Evolutionary conservation across 129 eudicot species (phyloP).

Genomic region (Lonicera japonica): DNA sequence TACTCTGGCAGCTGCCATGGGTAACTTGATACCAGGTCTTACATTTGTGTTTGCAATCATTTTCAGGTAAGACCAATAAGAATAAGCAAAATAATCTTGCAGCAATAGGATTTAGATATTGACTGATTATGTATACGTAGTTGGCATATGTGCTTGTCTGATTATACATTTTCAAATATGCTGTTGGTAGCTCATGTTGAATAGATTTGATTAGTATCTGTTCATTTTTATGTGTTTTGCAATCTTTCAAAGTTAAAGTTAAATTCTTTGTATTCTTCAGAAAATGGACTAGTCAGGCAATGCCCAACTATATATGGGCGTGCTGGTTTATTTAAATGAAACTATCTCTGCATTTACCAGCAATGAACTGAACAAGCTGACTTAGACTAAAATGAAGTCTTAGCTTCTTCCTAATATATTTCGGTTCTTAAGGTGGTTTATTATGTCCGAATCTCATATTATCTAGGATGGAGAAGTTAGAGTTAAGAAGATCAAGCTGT

Average conservation of each 20-base stretch:
- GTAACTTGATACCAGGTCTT: slow-evolving; percentile 48
- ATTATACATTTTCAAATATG: neutral
- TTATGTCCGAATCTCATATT: neutral
- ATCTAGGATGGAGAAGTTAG: slow-evolving; percentile 29
- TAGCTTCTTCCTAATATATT: neutral
- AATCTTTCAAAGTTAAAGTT: no score
- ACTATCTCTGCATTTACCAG: no score
- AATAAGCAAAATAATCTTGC: neutral
- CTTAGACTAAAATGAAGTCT: neutral
- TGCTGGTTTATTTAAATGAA: no score
- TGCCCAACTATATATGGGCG: neutral
- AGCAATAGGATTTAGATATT: neutral
- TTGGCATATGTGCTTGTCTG: neutral
- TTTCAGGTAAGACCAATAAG: slow-evolving; percentile 24
- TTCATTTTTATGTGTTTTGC: neutral
- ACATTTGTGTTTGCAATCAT: slow-evolving; percentile 42
- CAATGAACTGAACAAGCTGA: no score
- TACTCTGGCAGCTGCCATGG: slow-evolving; percentile 47
- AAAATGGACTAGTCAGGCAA: slow-evolving; percentile 11
- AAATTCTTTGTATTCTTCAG: slow-evolving; percentile 26
- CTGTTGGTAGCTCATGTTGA: neutral
- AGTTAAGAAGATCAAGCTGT: slow-evolving; percentile 17
- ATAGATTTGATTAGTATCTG: neutral
- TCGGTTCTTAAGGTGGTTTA: neutral
- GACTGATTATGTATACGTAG: neutral